Conservation (phyloP, 2,329 filamentous ascomycete species). For the Colletotrichum sp. region DNA sequence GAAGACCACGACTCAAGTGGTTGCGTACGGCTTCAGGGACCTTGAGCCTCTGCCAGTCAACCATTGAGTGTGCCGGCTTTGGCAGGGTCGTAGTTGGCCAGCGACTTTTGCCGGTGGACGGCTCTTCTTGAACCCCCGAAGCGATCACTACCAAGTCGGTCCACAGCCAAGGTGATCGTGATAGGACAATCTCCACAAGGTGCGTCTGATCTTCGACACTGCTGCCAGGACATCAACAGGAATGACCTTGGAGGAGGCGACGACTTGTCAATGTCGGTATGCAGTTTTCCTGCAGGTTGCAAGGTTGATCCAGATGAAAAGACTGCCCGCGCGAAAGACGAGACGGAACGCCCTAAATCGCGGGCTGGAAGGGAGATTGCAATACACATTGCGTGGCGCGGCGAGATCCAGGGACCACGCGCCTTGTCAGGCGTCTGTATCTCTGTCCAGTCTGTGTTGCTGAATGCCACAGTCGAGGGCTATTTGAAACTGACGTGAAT, state of each 20-base stretch:
- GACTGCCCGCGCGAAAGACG: not conserved
- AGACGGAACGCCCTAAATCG: not conserved
- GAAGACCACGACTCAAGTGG: not conserved
- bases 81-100: not conserved
- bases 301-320: conserved; percentile 3
- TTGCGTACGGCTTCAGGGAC: not conserved
- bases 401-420: not conserved
- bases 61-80: not conserved
- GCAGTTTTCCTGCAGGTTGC: conserved; percentile 5
- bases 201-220: conserved; percentile 14
- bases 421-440: not conserved
- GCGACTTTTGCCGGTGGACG: not conserved
- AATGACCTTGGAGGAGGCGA: not conserved
- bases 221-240: not conserved
- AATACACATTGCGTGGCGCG: not conserved
- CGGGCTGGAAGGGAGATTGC: not conserved
- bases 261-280: not conserved
- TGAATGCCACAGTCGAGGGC: not conserved
- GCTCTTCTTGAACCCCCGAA: not conserved
- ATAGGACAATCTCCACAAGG: conserved; percentile 10
- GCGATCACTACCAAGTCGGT: conserved; percentile 11
- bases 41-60: not conserved
- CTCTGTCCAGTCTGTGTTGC: not conserved
- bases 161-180: conserved; percentile 1
- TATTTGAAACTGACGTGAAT: not conserved